Evolutionary conservation across 371 early-diverging fungal genomes (phyloP), one percentile per base, ranked within the genome.

Genomic region (Mortierella sp.): DNA sequence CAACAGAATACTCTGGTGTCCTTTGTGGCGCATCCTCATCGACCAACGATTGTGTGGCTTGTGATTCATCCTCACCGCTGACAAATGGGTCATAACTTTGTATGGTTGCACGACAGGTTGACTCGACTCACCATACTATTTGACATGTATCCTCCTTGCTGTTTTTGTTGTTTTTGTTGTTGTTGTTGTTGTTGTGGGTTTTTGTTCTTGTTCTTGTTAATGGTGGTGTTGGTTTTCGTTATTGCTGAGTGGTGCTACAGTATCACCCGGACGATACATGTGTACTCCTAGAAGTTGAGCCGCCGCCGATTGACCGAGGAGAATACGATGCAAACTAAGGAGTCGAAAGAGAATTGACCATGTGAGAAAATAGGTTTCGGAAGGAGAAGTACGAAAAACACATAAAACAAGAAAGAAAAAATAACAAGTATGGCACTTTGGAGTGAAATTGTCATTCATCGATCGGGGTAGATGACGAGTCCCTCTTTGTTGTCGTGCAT

Each of bases 41-140:
- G 19, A 9, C 19, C 68, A 34, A 21, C 11, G 42, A 8, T 0
- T 7, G 24, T 42, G 68, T 68, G 68, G 68, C 68, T 68, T 68
- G 42, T 38, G 24, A 24, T 38, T 21, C 42, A 16, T 63, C 24
- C 65, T 68, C 24, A 68, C 38, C 24, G 68, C 68, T 68, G 68
- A 68, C 68, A 68, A 68, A 68, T 68, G 68, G 68, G 68, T 24
- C 42, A 68, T 24, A 68, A 68, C 9, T 68, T 42, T 38, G 44
- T 42, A 68, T 24, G 34, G 68, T 24, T 42, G 38, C 44, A 68
- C 68, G 68, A 68, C 44, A 42, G 42, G 3, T 42, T 68, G 68
- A 24, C 24, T 21, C 21, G 24, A 21, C 68, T 42, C 65, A 26
- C 16, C 63, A 63, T 31, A 16, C 19, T 16, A 5, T 28, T 5